Evolutionary conservation across 192 early-diverging fungal genomes (phyloP).

Genomic region (Radiomyces spectabilis): DNA sequence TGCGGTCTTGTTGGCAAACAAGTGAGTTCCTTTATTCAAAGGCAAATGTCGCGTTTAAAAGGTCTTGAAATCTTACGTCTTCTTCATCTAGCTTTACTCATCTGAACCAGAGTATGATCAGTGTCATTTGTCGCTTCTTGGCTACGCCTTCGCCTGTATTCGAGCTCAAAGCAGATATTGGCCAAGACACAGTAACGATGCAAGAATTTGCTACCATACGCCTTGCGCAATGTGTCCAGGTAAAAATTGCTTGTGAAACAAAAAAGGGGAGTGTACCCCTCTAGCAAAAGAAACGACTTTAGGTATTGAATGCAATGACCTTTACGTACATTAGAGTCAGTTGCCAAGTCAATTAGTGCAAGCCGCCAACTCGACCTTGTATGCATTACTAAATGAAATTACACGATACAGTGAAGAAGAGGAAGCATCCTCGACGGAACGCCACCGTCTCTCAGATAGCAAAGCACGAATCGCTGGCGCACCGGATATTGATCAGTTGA

Average conservation of each 20-base stretch:
- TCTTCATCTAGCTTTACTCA: slow-evolving; percentile 15
- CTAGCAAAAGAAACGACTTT: too few relatives aligned
- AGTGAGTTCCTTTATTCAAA: slow-evolving; percentile 23
- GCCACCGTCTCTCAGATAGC: not conserved
- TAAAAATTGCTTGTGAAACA: not conserved
- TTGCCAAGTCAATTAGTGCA: slow-evolving; percentile 9
- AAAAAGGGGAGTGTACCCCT: too few relatives aligned
- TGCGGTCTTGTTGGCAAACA: slow-evolving; percentile 32
- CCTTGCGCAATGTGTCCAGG: slow-evolving; percentile 42
- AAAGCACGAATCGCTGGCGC: not conserved
- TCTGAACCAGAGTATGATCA: slow-evolving; percentile 30
- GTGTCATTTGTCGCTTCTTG: slow-evolving; percentile 41
- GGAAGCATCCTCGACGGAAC: not conserved
- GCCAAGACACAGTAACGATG: not conserved
- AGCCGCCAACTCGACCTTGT: slow-evolving; percentile 22
- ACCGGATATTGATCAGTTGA: slow-evolving; percentile 1
- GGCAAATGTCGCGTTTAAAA: too few relatives aligned
- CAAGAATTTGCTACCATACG: slow-evolving; percentile 34
- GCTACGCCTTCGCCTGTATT: slow-evolving; percentile 47
- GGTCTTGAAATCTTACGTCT: too few relatives aligned
- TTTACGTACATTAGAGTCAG: slow-evolving; percentile 7
- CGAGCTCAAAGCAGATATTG: slow-evolving; percentile 25
- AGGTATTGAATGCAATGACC: not conserved
- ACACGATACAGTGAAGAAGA: slow-evolving; percentile 13
- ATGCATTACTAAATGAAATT: slow-evolving; percentile 29